These are phyloP conservation scores for Ceratocystis papillata DNA, from an alignment of 2,329 filamentous ascomycete genomes.

Conservation along the genomic window DNA sequence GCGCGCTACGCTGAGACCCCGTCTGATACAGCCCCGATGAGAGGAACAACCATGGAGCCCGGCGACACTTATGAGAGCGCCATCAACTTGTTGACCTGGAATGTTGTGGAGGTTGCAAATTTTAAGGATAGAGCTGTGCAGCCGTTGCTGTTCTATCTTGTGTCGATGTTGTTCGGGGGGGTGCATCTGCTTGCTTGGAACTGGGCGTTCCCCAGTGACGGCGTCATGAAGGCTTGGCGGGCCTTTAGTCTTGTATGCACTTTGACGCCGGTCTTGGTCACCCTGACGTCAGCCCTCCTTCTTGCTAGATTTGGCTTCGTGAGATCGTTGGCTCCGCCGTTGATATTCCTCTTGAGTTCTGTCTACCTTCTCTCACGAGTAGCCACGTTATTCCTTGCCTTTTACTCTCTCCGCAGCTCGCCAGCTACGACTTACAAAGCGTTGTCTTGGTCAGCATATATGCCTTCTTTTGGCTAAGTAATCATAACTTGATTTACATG, in stretches of 20 bases:
- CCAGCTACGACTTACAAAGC: neutral
- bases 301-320: neutral
- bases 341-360: neutral
- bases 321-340: neutral
- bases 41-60: neutral
- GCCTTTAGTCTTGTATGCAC: conserved; percentile 6
- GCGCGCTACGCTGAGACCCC: neutral
- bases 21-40: neutral
- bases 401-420: conserved; percentile 1
- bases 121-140: neutral
- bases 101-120: neutral
- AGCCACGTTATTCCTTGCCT: conserved; percentile 7
- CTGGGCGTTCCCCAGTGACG: neutral
- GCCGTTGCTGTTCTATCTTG: neutral
- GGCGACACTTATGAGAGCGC: neutral
- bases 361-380: neutral
- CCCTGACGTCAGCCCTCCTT: neutral
- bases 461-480: conserved; percentile 1
- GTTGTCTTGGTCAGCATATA: conserved; percentile 9
- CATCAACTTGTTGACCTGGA: neutral
- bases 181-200: conserved; percentile 13
- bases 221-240: neutral
- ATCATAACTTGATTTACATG: neutral
- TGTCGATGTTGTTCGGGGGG: neutral
- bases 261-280: neutral